phyloP scores from a whole-genome alignment of 2,329 filamentous ascomycete species.

The Madurella fahalii region DNA sequence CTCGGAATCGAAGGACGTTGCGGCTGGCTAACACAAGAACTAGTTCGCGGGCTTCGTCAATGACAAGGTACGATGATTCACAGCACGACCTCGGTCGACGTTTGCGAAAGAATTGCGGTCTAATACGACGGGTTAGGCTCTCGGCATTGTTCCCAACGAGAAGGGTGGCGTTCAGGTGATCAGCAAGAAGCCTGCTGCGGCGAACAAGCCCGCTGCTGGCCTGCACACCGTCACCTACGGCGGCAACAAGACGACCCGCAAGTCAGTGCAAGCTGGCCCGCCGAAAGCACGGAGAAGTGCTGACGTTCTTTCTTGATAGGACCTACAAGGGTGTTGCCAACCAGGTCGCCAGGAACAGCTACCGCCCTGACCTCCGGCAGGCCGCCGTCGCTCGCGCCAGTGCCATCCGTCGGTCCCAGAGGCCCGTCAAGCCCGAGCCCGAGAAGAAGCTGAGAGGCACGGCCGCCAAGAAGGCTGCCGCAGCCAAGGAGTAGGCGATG shows the following conservation, averaged over 20 bases:
- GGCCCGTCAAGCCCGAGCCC: conserved; percentile 68
- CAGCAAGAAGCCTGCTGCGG: conserved; percentile 75
- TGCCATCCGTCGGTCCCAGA: conserved; percentile 77
- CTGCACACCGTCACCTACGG: conserved; percentile 64
- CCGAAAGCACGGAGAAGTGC: neutral
- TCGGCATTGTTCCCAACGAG: conserved; percentile 71
- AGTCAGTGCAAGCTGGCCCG: conserved; percentile 52
- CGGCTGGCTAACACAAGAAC: conserved; percentile 34
- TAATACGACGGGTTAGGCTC: conserved; percentile 55
- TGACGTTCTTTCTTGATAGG: conserved; percentile 45
- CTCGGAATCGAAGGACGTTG: neutral
- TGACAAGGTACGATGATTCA: conserved; percentile 65
- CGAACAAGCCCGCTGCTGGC: conserved; percentile 68
- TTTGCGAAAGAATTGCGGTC: conserved; percentile 16
- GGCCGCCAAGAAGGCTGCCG: conserved; percentile 73
- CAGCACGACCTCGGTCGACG: neutral
- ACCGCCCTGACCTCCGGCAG: conserved; percentile 74
- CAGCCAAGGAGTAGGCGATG: conserved; percentile 41
- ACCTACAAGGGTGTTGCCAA: conserved; percentile 86
- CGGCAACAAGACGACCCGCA: conserved; percentile 68
- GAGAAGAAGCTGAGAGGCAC: conserved; percentile 73
- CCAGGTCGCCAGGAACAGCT: conserved; percentile 75
- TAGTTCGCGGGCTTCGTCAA: conserved; percentile 92
- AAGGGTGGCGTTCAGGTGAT: conserved; percentile 76
- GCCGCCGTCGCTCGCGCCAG: conserved; percentile 81